Conservation (phyloP, 257 asterid species). For the Catharanthus roseus region DNA sequence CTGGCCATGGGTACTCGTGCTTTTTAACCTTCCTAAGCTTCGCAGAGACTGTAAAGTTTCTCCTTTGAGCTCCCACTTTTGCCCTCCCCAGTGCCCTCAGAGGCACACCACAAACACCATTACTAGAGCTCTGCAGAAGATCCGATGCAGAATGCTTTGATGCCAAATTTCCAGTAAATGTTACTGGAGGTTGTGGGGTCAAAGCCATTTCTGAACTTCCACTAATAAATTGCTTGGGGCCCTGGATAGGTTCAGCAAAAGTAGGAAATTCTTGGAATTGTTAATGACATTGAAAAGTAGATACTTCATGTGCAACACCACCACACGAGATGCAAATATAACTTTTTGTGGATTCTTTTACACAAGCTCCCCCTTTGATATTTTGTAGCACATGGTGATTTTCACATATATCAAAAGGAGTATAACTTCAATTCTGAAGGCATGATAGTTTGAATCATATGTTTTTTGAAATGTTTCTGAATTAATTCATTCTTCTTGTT, state of each 20-base stretch:
- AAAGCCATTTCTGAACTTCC: conserved; percentile 49
- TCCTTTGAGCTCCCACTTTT: conserved; percentile 45
- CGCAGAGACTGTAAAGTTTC: conserved; percentile 54
- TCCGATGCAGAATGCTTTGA: conserved; percentile 61
- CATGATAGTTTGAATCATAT: not conserved
- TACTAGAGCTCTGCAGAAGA: conserved; percentile 64
- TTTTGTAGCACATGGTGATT: not conserved
- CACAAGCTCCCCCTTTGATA: not conserved
- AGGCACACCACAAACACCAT: conserved; percentile 61
- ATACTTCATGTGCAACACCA: not conserved
- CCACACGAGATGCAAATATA: not conserved
- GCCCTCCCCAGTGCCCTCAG: conserved; percentile 60
- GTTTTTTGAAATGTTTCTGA: not conserved
- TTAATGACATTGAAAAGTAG: not conserved
- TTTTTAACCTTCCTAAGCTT: conserved; percentile 62
- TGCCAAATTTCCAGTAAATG: conserved; percentile 52
- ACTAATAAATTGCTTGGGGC: conserved; percentile 17
- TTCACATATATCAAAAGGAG: not conserved
- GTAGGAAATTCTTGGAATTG: not conserved
- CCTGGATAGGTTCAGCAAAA: conserved; percentile 4
- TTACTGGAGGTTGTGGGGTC: conserved; percentile 47
- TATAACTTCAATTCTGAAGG: not conserved
- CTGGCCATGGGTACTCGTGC: conserved; percentile 81
- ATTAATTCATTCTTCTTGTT: not conserved
- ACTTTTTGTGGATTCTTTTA: not conserved